Evolutionary conservation across 2,329 filamentous ascomycete genomes (phyloP).

Genomic region (Claviceps fusiformis): DNA sequence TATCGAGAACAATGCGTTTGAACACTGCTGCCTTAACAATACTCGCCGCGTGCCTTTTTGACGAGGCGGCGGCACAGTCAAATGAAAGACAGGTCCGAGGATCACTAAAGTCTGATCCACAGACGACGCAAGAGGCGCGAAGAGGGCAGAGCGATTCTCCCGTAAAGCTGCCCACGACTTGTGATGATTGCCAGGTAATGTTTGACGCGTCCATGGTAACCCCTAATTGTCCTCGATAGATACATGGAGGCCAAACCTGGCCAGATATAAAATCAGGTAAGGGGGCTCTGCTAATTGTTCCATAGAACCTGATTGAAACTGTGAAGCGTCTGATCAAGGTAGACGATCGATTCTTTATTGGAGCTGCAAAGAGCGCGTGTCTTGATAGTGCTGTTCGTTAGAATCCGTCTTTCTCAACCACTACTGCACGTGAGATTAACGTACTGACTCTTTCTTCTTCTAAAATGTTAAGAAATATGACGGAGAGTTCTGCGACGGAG

Average conservation of each 20-base stretch:
- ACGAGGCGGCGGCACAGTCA: not conserved
- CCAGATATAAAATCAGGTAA: not conserved
- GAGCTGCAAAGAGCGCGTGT: slow-evolving; percentile 15
- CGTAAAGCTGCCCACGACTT: not conserved
- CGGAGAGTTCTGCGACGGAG: slow-evolving; percentile 38
- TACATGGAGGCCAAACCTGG: not conserved
- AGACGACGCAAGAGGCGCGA: not conserved
- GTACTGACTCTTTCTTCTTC: not conserved
- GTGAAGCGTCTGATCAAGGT: slow-evolving; percentile 28
- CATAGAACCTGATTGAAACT: slow-evolving; percentile 7
- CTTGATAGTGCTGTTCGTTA: slow-evolving; percentile 12
- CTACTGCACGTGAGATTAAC: no score
- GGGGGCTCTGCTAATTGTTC: not conserved
- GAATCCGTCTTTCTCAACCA: not conserved
- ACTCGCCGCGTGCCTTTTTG: not conserved
- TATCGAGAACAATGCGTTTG: not conserved
- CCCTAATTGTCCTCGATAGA: not conserved
- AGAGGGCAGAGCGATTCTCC: not conserved
- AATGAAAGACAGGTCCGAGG: not conserved
- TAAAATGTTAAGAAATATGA: slow-evolving; percentile 27
- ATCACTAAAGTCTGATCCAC: not conserved
- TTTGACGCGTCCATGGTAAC: not conserved
- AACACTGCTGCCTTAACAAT: not conserved
- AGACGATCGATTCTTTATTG: slow-evolving; percentile 25
- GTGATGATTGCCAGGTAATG: slow-evolving; percentile 5